These are phyloP conservation scores for Canavalia gladiata DNA, from an alignment of 306 rosid species.

Conservation along the genomic window DNA sequence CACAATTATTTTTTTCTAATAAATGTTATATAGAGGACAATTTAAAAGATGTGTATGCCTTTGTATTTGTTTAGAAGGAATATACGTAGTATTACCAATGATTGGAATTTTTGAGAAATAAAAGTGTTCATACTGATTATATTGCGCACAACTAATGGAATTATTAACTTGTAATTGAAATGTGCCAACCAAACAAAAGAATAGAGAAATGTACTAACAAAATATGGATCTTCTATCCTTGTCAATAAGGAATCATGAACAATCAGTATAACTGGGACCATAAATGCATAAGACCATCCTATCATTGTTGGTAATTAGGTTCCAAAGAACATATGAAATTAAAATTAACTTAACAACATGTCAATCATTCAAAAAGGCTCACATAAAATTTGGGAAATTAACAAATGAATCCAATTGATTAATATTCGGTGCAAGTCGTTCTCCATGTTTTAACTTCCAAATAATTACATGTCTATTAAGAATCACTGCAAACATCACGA, in stretches of 20 bases:
- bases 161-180: constrained; percentile 25
- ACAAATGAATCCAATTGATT: too few species aligned
- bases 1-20: background rate
- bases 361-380: too few species aligned
- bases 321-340: constrained; percentile 62
- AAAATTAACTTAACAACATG: too few species aligned
- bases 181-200: background rate
- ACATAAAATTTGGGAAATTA: too few species aligned
- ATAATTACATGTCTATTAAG: too few species aligned
- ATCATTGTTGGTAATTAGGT: constrained; percentile 94
- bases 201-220: constrained; percentile 63
- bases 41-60: background rate
- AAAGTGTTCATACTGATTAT: background rate
- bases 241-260: constrained; percentile 78
- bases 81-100: background rate
- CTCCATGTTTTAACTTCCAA: too few species aligned
- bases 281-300: constrained; percentile 95
- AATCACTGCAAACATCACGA: too few species aligned
- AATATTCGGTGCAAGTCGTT: too few species aligned
- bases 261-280: constrained; percentile 94
- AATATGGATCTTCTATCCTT: constrained; percentile 72
- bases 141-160: background rate
- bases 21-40: background rate
- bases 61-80: background rate
- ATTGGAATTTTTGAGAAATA: background rate